Conservation (phyloP, 2,329 filamentous ascomycete species). For the Cryphonectria nitschkei region DNA sequence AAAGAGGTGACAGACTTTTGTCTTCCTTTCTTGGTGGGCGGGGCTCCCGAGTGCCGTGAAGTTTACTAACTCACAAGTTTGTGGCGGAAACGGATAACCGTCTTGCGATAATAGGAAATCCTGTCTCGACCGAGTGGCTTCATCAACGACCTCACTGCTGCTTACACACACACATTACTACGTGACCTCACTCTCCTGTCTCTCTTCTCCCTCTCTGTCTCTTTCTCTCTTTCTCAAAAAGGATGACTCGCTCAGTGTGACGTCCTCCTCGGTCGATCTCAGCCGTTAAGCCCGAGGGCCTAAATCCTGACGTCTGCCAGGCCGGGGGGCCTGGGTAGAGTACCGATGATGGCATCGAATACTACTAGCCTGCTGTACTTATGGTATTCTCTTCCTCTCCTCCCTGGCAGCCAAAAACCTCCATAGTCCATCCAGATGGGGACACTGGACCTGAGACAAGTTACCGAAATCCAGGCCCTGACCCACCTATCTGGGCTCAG, state of each 20-base stretch:
- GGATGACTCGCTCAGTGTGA: background rate
- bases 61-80: background rate
- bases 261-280: background rate
- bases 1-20: background rate
- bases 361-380: background rate
- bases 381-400: slow-evolving; percentile 7
- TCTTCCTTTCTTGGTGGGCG: background rate
- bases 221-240: too few species aligned
- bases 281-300: background rate
- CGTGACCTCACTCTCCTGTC: too few species aligned
- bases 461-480: slow-evolving; percentile 22
- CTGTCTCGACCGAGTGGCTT: slow-evolving; percentile 5
- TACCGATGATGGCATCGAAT: background rate
- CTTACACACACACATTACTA: background rate
- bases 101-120: slow-evolving; percentile 1
- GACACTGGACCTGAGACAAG: slow-evolving; percentile 28
- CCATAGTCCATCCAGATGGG: slow-evolving; percentile 26
- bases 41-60: background rate
- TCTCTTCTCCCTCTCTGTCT: background rate
- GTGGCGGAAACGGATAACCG: slow-evolving; percentile 17
- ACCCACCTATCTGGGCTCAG: slow-evolving; percentile 25
- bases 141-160: background rate
- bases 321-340: background rate
- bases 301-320: background rate
- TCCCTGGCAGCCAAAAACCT: slow-evolving; percentile 19